These are phyloP conservation scores for Waitea zeae DNA, from an alignment of 1,284 basidiomycete species.

Conservation along the genomic window DNA sequence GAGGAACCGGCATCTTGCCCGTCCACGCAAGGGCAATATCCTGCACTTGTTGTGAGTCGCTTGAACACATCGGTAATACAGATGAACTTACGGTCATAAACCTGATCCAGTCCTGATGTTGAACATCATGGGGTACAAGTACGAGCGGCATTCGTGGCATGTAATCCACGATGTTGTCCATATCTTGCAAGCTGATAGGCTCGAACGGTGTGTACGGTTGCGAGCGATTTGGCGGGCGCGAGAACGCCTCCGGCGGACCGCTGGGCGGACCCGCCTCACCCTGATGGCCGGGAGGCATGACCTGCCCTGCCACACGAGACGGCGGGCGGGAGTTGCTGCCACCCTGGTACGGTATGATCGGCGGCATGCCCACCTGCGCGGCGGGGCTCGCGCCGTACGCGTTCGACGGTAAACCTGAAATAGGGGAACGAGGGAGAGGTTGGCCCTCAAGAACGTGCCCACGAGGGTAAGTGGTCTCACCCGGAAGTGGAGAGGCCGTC, in stretches of 20 bases:
- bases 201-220: constrained; percentile 54
- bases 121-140: constrained; percentile 60
- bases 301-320: not conserved
- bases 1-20: constrained; percentile 47
- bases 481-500: too few species aligned
- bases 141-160: constrained; percentile 54
- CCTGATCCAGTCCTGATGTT: constrained; percentile 58
- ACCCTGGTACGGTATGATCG: constrained; percentile 8
- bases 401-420: not conserved
- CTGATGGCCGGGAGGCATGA: constrained; percentile 6
- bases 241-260: constrained; percentile 50
- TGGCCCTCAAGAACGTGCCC: constrained; percentile 12
- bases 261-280: constrained; percentile 23
- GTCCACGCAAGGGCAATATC: constrained; percentile 57
- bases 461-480: constrained; percentile 1
- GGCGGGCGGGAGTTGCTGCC: not conserved
- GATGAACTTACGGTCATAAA: constrained; percentile 40
- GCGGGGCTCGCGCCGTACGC: not conserved
- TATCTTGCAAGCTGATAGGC: constrained; percentile 47
- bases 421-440: constrained; percentile 5
- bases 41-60: constrained; percentile 16
- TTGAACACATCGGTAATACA: constrained; percentile 1
- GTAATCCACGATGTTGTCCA: constrained; percentile 51
- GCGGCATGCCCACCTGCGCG: constrained; percentile 7
- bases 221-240: constrained; percentile 44